A percentile compares a stretch with the other conserved stretches of the same genome.
Conservation (phyloP, 768 basidiomycete species). For the Amanita exitialis region DNA sequence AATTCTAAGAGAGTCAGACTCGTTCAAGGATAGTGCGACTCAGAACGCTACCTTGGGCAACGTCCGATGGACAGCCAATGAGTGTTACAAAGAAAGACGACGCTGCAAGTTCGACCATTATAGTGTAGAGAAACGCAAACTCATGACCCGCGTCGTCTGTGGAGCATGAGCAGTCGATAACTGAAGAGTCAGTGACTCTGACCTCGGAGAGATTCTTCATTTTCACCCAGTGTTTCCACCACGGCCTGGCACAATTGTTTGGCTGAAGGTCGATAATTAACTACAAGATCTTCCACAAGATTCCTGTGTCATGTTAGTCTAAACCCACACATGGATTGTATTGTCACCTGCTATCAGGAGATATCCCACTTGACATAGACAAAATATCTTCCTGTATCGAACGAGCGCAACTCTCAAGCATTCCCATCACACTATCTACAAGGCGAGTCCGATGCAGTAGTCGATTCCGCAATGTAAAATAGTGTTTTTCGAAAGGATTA, state of each 20-base stretch:
- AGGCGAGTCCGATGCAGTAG: conserved; percentile 55
- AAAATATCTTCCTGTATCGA: conserved; percentile 51
- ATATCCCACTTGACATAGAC: conserved; percentile 30
- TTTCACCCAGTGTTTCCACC: conserved; percentile 28
- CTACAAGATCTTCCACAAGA: conserved; percentile 30
- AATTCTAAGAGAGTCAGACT: conserved; percentile 31
- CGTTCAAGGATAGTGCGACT: background rate
- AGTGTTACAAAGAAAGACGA: conserved; percentile 2
- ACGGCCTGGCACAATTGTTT: conserved; percentile 34
- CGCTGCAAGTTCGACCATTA: conserved; percentile 10
- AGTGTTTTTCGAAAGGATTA: conserved; percentile 52
- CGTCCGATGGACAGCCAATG: conserved; percentile 3
- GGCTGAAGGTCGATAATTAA: conserved; percentile 41
- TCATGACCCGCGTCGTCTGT: background rate
- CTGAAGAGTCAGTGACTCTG: background rate
- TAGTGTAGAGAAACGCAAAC: conserved; percentile 3
- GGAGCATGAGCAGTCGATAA: background rate
- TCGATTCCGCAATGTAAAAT: conserved; percentile 47
- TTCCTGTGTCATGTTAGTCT: conserved; percentile 18
- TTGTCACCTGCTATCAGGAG: conserved; percentile 32
- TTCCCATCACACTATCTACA: conserved; percentile 45
- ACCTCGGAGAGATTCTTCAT: conserved; percentile 19
- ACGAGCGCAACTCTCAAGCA: conserved; percentile 50
- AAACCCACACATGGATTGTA: background rate
- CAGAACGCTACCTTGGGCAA: conserved; percentile 21